A percentile compares a stretch with the other conserved stretches of the same genome.
phyloP scores from a whole-genome alignment of 2,329 filamentous ascomycete genomes.

The Diaporthe capsici region DNA sequence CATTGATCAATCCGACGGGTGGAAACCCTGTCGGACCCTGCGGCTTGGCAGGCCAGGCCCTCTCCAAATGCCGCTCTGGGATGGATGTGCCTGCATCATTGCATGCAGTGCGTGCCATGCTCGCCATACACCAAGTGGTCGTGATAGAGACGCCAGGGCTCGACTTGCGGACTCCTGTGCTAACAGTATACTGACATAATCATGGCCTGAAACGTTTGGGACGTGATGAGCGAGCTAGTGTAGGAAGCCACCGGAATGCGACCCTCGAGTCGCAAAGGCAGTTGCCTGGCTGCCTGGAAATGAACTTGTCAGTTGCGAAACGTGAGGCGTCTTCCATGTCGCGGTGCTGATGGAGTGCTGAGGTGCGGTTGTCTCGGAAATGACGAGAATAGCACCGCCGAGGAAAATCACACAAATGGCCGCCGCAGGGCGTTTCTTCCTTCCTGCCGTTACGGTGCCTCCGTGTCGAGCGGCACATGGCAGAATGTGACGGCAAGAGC shows the following conservation, averaged over 20 bases:
- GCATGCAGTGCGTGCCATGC: constrained; percentile 22
- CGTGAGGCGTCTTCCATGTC: constrained; percentile 21
- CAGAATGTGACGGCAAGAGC: constrained; percentile 7
- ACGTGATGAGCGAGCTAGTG: constrained; percentile 19
- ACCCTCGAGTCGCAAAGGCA: not conserved
- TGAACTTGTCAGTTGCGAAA: constrained; percentile 1
- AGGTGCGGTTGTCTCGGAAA: constrained; percentile 32
- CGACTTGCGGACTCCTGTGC: not conserved
- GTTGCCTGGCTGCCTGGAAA: not conserved
- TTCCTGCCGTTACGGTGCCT: constrained; percentile 20
- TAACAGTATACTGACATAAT: constrained; percentile 1
- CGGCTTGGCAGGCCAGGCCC: constrained; percentile 32
- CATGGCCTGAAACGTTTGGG: constrained; percentile 7
- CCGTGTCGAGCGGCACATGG: constrained; percentile 1
- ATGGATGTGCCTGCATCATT: constrained; percentile 28
- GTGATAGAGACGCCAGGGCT: constrained; percentile 1
- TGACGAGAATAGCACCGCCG: constrained; percentile 35
- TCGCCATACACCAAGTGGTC: not conserved
- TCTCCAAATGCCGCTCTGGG: constrained; percentile 39
- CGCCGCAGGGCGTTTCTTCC: constrained; percentile 29
- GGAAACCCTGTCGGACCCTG: constrained; percentile 28
- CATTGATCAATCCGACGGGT: constrained; percentile 15
- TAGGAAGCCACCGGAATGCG: constrained; percentile 25
- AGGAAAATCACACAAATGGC: constrained; percentile 35
- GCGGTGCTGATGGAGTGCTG: constrained; percentile 23